Evolutionary conservation across 345 rosid genomes (phyloP).

Genomic region (Psidium friedrichsthalianum): DNA sequence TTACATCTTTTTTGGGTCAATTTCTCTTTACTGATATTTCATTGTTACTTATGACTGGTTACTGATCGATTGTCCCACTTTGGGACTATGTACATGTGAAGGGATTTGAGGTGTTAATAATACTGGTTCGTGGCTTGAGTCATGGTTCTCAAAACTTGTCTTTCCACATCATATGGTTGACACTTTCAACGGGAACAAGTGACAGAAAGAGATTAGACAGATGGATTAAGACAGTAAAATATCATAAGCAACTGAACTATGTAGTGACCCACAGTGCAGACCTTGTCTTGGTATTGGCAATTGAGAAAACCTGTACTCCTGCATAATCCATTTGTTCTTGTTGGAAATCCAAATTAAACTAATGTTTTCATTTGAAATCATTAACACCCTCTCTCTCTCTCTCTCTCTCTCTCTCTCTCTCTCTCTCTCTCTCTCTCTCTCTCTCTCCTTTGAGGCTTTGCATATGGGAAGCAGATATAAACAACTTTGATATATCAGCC

Average conservation of each 20-base stretch:
- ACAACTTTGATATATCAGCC: not conserved
- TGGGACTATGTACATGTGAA: slow-evolving; percentile 22
- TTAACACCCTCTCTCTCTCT: not conserved
- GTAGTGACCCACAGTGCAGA: not conserved
- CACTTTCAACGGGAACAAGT: not conserved
- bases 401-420: not conserved
- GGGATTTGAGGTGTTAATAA: slow-evolving; percentile 17
- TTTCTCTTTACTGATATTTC: slow-evolving; percentile 3
- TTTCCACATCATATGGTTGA: not conserved
- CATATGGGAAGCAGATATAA: slow-evolving; percentile 23
- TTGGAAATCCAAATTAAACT: not conserved
- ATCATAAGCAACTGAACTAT: not conserved
- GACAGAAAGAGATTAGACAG: not conserved
- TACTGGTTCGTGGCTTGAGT: slow-evolving; percentile 6
- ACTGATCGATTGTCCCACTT: slow-evolving; percentile 3
- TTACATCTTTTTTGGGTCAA: slow-evolving; percentile 1
- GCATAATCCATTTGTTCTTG: not conserved
- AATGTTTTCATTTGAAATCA: not conserved
- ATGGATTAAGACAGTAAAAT: not conserved
- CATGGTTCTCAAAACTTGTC: not conserved
- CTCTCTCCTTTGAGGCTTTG: not conserved
- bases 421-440: not conserved
- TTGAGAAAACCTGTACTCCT: not conserved
- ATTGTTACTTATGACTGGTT: not conserved
- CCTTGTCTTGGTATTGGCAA: slow-evolving; percentile 1